Evolutionary conservation across 768 basidiomycete genomes (phyloP).

Genomic region (Tricholoma sp.): DNA sequence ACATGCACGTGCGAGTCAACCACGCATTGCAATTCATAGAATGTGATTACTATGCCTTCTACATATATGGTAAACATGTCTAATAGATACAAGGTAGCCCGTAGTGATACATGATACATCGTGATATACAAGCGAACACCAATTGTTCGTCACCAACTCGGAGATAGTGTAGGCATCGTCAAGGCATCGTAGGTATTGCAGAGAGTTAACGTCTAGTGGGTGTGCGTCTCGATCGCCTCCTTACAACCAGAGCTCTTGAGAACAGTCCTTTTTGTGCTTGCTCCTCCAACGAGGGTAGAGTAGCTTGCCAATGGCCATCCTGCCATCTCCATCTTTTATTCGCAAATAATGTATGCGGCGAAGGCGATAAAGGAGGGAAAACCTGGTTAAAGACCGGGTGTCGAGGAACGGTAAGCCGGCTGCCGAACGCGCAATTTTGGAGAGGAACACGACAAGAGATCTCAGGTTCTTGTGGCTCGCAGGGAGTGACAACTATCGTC

Average conservation of each 20-base stretch:
- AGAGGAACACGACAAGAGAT: constrained; percentile 43
- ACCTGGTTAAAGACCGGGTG: constrained; percentile 40
- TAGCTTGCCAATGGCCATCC: constrained; percentile 50
- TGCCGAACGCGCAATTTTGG: constrained; percentile 51
- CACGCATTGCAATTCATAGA: too few relatives aligned
- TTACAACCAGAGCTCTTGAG: constrained; percentile 24
- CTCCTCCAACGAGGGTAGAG: constrained; percentile 41
- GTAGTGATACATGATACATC: background rate
- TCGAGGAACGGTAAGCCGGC: constrained; percentile 44
- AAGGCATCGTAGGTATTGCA: background rate
- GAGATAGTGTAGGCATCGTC: too few relatives aligned
- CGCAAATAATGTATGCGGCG: constrained; percentile 19
- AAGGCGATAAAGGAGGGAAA: constrained; percentile 37
- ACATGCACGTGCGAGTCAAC: too few relatives aligned
- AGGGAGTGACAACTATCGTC: constrained; percentile 47
- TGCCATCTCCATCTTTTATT: constrained; percentile 42
- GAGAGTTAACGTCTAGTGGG: constrained; percentile 1
- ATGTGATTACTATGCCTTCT: background rate
- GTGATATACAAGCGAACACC: background rate
- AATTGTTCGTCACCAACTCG: background rate
- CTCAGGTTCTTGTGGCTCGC: constrained; percentile 33
- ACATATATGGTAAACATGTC: background rate
- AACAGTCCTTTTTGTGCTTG: constrained; percentile 40
- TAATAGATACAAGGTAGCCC: background rate
- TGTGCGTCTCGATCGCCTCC: constrained; percentile 7